Percentiles rank a stretch among this genome's conserved stretches.
phyloP scores from a whole-genome alignment of 306 rosid genomes.

The peach (Prunus persica) region Prunus_persica_NCBIv2 NC_034009.1:20511001-20511500 shows the following conservation, averaged over 20 bases:
- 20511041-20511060: slow-evolving; percentile 53
- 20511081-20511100: slow-evolving; percentile 67
- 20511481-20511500: too few species aligned
- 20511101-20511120: slow-evolving; percentile 69
- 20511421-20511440: too few species aligned
- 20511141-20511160: slow-evolving; percentile 88
- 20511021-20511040: slow-evolving; percentile 89
- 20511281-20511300: not conserved
- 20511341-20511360: too few species aligned
- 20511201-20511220: slow-evolving; percentile 79
- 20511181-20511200: slow-evolving; percentile 53
- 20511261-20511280: not conserved
- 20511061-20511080: slow-evolving; percentile 68
- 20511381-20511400: too few species aligned
- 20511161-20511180: slow-evolving; percentile 65
- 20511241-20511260: slow-evolving; percentile 65
- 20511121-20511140: slow-evolving; percentile 87
- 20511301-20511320: not conserved
- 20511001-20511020: slow-evolving; percentile 62
- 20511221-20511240: slow-evolving; percentile 82
- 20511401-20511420: too few species aligned
- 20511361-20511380: not conserved
- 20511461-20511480: too few species aligned
- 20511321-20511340: too few species aligned
- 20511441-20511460: too few species aligned